phyloP scores from a whole-genome alignment of 2,329 filamentous ascomycete species.

The Cyphellophora europaea region DNA sequence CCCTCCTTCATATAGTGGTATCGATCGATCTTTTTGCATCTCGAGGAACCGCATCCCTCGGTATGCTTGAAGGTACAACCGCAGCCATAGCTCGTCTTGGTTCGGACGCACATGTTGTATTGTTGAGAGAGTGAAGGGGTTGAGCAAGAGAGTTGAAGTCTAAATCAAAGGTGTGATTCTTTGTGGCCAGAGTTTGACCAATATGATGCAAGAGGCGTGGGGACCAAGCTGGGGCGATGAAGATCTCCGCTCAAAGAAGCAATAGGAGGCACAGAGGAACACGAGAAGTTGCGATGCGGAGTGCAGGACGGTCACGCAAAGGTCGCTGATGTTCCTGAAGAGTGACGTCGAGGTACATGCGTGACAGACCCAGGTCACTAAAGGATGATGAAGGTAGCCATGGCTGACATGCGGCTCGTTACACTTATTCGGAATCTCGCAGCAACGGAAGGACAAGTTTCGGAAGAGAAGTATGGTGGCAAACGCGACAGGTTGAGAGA shows the following conservation, averaged over 20 bases:
- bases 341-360: conserved; percentile 18
- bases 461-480: neutral
- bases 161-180: conserved; percentile 7
- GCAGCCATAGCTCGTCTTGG: conserved; percentile 19
- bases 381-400: conserved; percentile 9
- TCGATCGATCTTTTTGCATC: conserved; percentile 12
- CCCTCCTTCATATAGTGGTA: conserved; percentile 13
- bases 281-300: too few relatives aligned
- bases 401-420: conserved; percentile 14
- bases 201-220: too few relatives aligned
- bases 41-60: conserved; percentile 10
- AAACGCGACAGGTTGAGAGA: too few relatives aligned
- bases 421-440: too few relatives aligned
- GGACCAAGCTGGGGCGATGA: too few relatives aligned
- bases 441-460: too few relatives aligned
- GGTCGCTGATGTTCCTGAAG: conserved; percentile 7
- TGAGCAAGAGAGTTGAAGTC: conserved; percentile 10
- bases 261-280: too few relatives aligned
- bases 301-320: conserved; percentile 16
- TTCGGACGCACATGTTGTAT: conserved; percentile 17
- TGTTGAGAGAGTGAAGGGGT: conserved; percentile 7
- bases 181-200: too few relatives aligned
- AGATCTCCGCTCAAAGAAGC: too few relatives aligned
- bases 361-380: conserved; percentile 11
- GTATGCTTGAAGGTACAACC: conserved; percentile 16